phyloP scores from a whole-genome alignment of 2,329 filamentous ascomycete species.

The Podosphaera fusca region DNA sequence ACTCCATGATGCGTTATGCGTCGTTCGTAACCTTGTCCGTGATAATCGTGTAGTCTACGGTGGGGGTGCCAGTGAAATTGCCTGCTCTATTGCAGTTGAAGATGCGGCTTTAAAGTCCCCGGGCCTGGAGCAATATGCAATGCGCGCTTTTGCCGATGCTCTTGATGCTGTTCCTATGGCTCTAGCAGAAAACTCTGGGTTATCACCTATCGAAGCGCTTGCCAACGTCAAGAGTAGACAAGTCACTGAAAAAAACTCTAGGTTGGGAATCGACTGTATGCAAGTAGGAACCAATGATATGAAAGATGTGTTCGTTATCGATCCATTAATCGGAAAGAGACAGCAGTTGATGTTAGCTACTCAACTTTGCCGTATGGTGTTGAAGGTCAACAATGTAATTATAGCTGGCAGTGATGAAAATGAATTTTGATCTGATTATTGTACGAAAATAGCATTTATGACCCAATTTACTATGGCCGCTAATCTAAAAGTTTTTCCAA shows the following conservation, averaged over 20 bases:
- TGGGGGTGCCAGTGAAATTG: slow-evolving; percentile 88
- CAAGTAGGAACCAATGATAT: slow-evolving; percentile 85
- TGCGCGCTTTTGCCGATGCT: slow-evolving; percentile 92
- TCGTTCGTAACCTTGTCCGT: slow-evolving; percentile 83
- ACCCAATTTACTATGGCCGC: too few relatives aligned
- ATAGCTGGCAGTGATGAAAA: slow-evolving; percentile 69
- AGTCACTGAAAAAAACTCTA: slow-evolving; percentile 60
- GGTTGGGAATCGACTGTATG: slow-evolving; percentile 95
- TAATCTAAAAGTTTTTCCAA: too few relatives aligned
- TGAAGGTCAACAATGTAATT: slow-evolving; percentile 95
- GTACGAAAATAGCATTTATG: slow-evolving; percentile 8
- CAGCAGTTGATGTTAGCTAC: slow-evolving; percentile 92
- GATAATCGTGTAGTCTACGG: slow-evolving; percentile 97
- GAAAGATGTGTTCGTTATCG: slow-evolving; percentile 94
- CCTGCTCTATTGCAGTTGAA: slow-evolving; percentile 88
- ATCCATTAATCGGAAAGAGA: slow-evolving; percentile 92
- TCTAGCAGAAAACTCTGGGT: slow-evolving; percentile 85
- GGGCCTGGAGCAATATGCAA: slow-evolving; percentile 95
- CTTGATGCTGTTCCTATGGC: slow-evolving; percentile 88
- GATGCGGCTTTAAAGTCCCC: slow-evolving; percentile 86
- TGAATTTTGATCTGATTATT: slow-evolving; percentile 39
- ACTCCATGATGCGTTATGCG: slow-evolving; percentile 88
- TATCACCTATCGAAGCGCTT: slow-evolving; percentile 87
- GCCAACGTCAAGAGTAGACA: slow-evolving; percentile 92
- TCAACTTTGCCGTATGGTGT: slow-evolving; percentile 91